Evolutionary conservation across 805 yeast species (phyloP), one percentile per base, ranked within the genome.

Genomic region (Pichia scutulata): DNA sequence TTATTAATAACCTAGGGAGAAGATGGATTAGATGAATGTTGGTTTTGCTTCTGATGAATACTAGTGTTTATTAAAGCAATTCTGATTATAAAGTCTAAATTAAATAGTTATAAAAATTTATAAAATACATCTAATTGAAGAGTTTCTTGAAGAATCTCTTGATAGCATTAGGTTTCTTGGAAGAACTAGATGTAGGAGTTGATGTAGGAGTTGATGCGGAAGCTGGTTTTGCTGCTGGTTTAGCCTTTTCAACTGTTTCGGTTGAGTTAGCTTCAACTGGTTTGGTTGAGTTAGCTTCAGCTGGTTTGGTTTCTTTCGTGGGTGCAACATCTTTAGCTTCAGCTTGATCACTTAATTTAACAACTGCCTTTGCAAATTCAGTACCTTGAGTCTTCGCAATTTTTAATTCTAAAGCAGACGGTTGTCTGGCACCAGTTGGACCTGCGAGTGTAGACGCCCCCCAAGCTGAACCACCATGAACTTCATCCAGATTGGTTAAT

Each of bases 381-480:
- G 73, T 68, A 69, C 95, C 95, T 72, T 88, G 95, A 55, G 70
- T 71, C 48, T 65, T 66, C 48, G 85, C 90, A 53, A 83, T 62
- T 57, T 75, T 73, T 67, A 78, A 71, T 71, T 87, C 96, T 55
- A 78, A 67, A 45, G 70, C 77, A 49, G 80, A 64, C 41, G 89
- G 84, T 55, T 65, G 68, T 73, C 90, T 82, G 37, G 89, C 77
- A 58, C 95, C 95, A 61, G 84, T 88, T 19, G 80, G 70, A 56
- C 84, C 92, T 36, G 95, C 88, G 57, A 76, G 73, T 51, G 86
- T 72, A 62, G 92, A 93, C 43, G 95, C 89, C 68, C 95, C 95
- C 85, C 89, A 88, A 47, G 95, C 79, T 48, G 90, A 77, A 59
- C 84, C 83, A 60, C 95, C 95, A 63, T 84, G 89, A 49, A 76